phyloP scores from a whole-genome alignment of 1,284 basidiomycete genomes.

The Neolentinus lepideus region DNA sequence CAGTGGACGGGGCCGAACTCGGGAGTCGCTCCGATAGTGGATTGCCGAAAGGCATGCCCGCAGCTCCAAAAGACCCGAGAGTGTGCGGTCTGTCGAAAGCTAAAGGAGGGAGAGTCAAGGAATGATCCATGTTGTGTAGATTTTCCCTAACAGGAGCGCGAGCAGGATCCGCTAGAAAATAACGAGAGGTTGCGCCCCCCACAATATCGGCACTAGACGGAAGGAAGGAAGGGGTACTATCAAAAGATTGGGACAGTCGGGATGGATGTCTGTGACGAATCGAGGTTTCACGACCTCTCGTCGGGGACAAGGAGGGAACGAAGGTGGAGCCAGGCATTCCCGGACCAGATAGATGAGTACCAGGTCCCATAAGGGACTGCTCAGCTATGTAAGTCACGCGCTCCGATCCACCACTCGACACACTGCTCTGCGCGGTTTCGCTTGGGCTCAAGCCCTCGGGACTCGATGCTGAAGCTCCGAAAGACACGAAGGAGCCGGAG shows the following conservation, averaged over 20 bases:
- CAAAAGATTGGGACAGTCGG: neutral
- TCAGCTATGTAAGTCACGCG: slow-evolving; percentile 4
- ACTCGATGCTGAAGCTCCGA: neutral
- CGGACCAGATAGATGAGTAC: slow-evolving; percentile 43
- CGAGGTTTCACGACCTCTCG: neutral
- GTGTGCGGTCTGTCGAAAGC: slow-evolving; percentile 17
- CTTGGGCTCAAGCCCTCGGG: neutral
- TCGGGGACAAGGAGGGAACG: slow-evolving; percentile 8
- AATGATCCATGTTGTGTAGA: slow-evolving; percentile 19
- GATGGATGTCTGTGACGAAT: neutral
- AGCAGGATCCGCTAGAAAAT: neutral
- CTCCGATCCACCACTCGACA: slow-evolving; percentile 4
- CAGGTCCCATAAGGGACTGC: neutral
- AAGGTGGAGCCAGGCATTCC: slow-evolving; percentile 46
- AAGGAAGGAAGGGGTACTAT: neutral
- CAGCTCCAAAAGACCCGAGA: slow-evolving; percentile 8
- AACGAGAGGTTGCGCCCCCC: neutral
- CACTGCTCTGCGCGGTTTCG: slow-evolving; percentile 12
- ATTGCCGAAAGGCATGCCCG: neutral
- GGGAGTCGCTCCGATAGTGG: neutral
- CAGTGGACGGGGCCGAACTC: neutral
- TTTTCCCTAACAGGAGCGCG: neutral
- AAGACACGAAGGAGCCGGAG: slow-evolving; percentile 15
- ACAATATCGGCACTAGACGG: neutral
- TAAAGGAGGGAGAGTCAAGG: slow-evolving; percentile 36